Evolutionary conservation across 1,139 yeast genomes (phyloP).

Genomic region (Yamadazyma atmosphaerica): DNA sequence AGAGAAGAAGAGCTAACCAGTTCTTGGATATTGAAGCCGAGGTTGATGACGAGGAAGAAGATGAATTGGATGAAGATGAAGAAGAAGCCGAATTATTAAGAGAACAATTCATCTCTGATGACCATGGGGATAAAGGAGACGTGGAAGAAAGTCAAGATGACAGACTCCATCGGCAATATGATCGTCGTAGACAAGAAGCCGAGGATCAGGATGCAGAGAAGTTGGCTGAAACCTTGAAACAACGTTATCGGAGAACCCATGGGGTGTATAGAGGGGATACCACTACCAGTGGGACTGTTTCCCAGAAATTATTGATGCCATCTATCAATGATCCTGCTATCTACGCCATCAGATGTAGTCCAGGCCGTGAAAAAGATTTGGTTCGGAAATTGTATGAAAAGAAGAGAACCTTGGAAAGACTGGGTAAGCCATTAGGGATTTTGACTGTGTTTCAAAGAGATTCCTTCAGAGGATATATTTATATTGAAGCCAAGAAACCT

Average conservation of each 20-base stretch:
- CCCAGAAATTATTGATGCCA: conserved; percentile 90
- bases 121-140: conserved; percentile 54
- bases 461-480: conserved; percentile 85
- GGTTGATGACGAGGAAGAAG: conserved; percentile 98
- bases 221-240: conserved; percentile 89
- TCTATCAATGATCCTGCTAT: conserved; percentile 96
- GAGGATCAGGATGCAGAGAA: conserved; percentile 96
- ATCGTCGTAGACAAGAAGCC: conserved; percentile 82
- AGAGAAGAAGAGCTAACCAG: conserved; percentile 77
- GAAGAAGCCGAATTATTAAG: conserved; percentile 85
- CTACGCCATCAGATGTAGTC: conserved; percentile 93
- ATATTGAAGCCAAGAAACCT: conserved; percentile 90
- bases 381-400: conserved; percentile 83
- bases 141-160: conserved; percentile 51
- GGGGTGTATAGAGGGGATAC: conserved; percentile 87
- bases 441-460: conserved; percentile 95
- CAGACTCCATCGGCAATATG: conserved; percentile 87
- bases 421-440: conserved; percentile 65
- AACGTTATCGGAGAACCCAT: conserved; percentile 86
- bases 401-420: conserved; percentile 67
- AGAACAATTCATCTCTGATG: conserved; percentile 82
- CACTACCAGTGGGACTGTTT: conserved; percentile 70
- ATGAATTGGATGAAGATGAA: conserved; percentile 82
- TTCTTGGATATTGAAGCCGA: conserved; percentile 99
- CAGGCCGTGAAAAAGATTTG: conserved; percentile 89